Conservation (phyloP, 768 basidiomycete genomes). For the Rhizopogon vinicolor region DNA sequence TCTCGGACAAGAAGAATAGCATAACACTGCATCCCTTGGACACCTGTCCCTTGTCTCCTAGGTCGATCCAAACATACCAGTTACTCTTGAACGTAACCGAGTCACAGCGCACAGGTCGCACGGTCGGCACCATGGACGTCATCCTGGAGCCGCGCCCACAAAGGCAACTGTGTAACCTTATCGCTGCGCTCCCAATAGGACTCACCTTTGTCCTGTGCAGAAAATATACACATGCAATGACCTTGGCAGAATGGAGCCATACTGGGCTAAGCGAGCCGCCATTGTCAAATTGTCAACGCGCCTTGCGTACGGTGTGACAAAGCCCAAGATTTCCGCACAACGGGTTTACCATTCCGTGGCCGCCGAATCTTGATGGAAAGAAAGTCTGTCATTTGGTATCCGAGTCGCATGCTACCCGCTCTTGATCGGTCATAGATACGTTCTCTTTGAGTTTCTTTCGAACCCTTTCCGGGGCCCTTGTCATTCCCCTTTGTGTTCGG, state of each 20-base stretch:
- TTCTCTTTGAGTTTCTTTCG: not conserved
- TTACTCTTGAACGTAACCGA: slow-evolving; percentile 24
- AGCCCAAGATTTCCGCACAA: slow-evolving; percentile 40
- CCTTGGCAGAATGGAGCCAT: slow-evolving; percentile 28
- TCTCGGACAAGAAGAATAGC: not conserved
- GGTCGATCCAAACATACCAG: slow-evolving; percentile 5
- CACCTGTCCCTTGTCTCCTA: not conserved
- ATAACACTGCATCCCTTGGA: not conserved
- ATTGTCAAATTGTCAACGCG: slow-evolving; percentile 11
- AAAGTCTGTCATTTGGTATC: not conserved
- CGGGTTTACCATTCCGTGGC: slow-evolving; percentile 36
- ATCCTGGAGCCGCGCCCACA: slow-evolving; percentile 33
- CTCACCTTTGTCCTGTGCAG: slow-evolving; percentile 1
- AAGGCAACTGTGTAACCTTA: slow-evolving; percentile 5
- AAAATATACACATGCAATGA: slow-evolving; percentile 23
- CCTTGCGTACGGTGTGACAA: not conserved
- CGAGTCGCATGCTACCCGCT: not conserved
- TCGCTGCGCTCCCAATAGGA: slow-evolving; percentile 1
- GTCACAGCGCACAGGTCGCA: slow-evolving; percentile 25
- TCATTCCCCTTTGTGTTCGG: not conserved
- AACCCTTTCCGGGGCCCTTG: not conserved
- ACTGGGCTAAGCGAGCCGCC: slow-evolving; percentile 33
- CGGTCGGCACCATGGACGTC: slow-evolving; percentile 42
- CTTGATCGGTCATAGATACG: not conserved
- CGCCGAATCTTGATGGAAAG: slow-evolving; percentile 16